phyloP scores from a whole-genome alignment of 371 early-diverging fungal genomes.

The Chytridium lagenaria region DNA sequence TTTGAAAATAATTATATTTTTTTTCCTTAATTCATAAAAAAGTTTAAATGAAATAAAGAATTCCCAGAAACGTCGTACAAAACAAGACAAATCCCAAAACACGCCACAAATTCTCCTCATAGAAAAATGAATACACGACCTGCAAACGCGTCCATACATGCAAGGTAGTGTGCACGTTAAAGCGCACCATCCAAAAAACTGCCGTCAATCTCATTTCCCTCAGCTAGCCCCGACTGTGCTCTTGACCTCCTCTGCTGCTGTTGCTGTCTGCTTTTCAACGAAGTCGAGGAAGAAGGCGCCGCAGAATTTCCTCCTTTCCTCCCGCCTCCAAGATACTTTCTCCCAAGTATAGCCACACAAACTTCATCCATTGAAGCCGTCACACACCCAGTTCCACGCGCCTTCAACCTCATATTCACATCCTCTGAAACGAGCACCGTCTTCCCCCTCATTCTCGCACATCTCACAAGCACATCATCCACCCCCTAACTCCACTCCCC shows the following conservation, averaged over 20 bases:
- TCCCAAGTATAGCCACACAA: conserved; percentile 9
- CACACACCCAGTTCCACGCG: conserved; percentile 34
- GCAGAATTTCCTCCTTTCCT: neutral
- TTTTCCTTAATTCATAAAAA: no score
- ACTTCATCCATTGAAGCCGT: conserved; percentile 27
- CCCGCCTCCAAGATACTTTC: neutral
- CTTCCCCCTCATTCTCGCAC: conserved; percentile 19
- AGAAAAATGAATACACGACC: no score
- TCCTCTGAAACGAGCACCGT: conserved; percentile 48
- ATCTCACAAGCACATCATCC: conserved; percentile 48
- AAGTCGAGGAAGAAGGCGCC: no score
- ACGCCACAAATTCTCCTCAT: no score
- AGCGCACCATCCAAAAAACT: no score
- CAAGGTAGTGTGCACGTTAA: no score
- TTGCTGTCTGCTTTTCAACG: no score
- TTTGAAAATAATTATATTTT: no score
- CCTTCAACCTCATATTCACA: conserved; percentile 51
- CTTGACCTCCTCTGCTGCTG: neutral
- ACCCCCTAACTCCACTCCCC: conserved; percentile 30
- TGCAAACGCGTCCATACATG: no score
- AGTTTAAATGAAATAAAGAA: no score
- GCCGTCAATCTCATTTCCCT: neutral
- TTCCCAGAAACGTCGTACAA: no score
- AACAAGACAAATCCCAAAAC: no score
- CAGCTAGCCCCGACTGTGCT: neutral